Conservation (phyloP, 23 red algal species). For the Gracilaria vermiculophylla region DNA sequence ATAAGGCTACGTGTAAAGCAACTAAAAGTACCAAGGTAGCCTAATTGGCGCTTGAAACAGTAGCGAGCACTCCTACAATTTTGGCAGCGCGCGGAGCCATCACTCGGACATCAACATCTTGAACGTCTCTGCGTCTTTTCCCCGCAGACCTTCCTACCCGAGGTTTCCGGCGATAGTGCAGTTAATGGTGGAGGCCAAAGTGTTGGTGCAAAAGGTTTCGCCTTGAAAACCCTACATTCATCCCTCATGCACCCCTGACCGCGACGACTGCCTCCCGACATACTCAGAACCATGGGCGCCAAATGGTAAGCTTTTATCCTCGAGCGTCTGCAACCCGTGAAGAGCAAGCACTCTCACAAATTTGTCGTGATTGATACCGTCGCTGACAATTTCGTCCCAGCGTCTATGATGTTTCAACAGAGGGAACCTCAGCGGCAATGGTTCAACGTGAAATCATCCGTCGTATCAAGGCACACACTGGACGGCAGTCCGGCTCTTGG, state of each 20-base stretch:
- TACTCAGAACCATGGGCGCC: not conserved
- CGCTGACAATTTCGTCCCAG: not conserved
- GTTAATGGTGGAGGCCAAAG: not conserved
- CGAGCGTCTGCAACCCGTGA: not conserved
- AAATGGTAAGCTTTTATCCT: constrained; percentile 1
- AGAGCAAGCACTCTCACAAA: not conserved
- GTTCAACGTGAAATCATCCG: constrained; percentile 57
- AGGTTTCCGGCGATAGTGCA: too few species aligned
- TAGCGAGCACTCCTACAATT: too few species aligned
- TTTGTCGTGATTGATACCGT: not conserved
- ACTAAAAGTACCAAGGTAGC: too few species aligned
- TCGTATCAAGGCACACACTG: constrained; percentile 62
- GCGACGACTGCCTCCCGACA: not conserved
- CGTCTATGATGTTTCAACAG: constrained; percentile 43
- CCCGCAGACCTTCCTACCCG: too few species aligned
- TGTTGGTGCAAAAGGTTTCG: not conserved
- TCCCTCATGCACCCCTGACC: not conserved
- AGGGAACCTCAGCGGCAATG: constrained; percentile 33
- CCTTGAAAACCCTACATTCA: not conserved
- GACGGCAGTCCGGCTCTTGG: constrained; percentile 1
- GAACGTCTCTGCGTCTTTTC: too few species aligned
- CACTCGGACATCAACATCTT: too few species aligned
- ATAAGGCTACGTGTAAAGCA: too few species aligned
- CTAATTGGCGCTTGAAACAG: too few species aligned
- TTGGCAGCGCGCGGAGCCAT: too few species aligned